These are phyloP conservation scores for Sporothrix variecibatus DNA, from an alignment of 2,329 filamentous ascomycete genomes.

Conservation along the genomic window DNA sequence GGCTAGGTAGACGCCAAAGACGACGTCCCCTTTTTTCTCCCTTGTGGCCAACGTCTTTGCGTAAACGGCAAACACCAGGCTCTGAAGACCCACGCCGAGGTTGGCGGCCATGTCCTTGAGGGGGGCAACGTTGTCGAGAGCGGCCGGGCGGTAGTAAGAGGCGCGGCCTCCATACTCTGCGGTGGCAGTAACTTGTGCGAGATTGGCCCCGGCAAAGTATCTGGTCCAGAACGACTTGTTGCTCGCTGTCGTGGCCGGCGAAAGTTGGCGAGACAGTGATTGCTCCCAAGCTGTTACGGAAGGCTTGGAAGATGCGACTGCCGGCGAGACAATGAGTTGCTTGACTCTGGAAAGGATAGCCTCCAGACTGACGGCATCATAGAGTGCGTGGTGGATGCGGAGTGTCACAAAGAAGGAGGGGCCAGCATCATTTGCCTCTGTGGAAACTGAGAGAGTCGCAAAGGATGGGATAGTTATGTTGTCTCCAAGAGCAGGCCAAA, in stretches of 20 bases:
- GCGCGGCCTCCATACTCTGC: background rate
- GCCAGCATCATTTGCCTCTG: background rate
- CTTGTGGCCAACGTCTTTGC: slow-evolving; percentile 45
- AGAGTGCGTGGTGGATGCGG: slow-evolving; percentile 80
- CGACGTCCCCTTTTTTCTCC: slow-evolving; percentile 44
- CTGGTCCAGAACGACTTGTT: slow-evolving; percentile 45
- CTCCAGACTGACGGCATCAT: slow-evolving; percentile 80
- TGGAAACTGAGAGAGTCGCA: slow-evolving; percentile 17
- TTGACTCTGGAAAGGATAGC: slow-evolving; percentile 54
- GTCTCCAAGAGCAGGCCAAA: slow-evolving; percentile 23
- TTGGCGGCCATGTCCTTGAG: slow-evolving; percentile 45
- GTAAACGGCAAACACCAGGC: slow-evolving; percentile 73
- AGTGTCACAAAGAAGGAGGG: slow-evolving; percentile 47
- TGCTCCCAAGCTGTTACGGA: slow-evolving; percentile 33
- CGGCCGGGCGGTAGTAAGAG: slow-evolving; percentile 45
- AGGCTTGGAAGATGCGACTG: background rate
- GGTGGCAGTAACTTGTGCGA: too few relatives aligned
- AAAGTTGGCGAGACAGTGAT: slow-evolving; percentile 30
- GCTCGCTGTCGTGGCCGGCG: slow-evolving; percentile 15
- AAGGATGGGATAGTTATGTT: background rate
- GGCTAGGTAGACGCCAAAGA: slow-evolving; percentile 81
- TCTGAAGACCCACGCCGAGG: slow-evolving; percentile 67
- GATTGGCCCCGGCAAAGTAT: slow-evolving; percentile 40
- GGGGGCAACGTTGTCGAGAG: slow-evolving; percentile 44
- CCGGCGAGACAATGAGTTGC: slow-evolving; percentile 29